Conservation (phyloP, 371 early-diverging fungal species). For the Dinochytrium kinnereticum region DNA sequence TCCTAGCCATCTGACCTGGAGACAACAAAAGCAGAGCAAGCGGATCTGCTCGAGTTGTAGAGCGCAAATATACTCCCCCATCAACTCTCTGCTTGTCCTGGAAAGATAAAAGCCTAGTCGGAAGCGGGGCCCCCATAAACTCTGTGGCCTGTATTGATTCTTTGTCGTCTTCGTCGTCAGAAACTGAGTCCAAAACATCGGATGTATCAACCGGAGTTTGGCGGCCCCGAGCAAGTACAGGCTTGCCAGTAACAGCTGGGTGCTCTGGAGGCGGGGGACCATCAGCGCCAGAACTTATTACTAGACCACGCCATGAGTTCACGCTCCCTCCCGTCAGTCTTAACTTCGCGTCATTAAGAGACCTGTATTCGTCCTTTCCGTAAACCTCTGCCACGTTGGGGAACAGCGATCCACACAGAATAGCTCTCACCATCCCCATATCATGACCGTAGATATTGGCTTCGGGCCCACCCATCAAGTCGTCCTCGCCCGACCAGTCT, state of each 20-base stretch:
- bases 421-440: constrained; percentile 38
- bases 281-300: neutral
- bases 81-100: constrained; percentile 53
- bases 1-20: constrained; percentile 5
- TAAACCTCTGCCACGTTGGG: constrained; percentile 49
- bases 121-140: constrained; percentile 29
- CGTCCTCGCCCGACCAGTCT: constrained; percentile 7
- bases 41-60: constrained; percentile 42
- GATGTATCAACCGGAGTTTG: constrained; percentile 3
- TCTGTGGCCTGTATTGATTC: constrained; percentile 11
- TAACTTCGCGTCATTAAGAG: constrained; percentile 29
- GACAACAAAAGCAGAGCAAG: constrained; percentile 41
- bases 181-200: constrained; percentile 16
- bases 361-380: constrained; percentile 43
- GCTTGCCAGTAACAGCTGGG: neutral
- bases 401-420: constrained; percentile 44
- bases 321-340: constrained; percentile 38
- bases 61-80: constrained; percentile 38
- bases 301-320: constrained; percentile 35
- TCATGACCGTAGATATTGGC: constrained; percentile 28
- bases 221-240: neutral
- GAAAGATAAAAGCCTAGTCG: constrained; percentile 42
- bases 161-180: constrained; percentile 28
- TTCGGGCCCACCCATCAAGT: constrained; percentile 36
- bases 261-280: neutral